These are phyloP conservation scores for Boletus huronensis DNA, from an alignment of 768 basidiomycete genomes.

Conservation along the genomic window DNA sequence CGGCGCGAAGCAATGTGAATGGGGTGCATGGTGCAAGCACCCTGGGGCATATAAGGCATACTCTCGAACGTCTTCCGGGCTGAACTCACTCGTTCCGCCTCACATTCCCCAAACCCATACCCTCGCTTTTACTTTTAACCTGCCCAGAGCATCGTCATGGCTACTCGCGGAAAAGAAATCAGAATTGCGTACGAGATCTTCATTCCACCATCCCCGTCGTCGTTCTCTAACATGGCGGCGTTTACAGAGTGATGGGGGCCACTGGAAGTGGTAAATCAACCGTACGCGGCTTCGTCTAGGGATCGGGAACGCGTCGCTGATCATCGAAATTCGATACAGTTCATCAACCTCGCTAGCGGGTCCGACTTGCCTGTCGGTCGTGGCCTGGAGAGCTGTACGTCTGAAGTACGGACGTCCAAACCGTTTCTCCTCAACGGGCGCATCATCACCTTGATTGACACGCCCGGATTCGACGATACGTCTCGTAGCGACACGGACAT, in stretches of 20 bases:
- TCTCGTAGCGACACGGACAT: slow-evolving; percentile 46
- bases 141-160: slow-evolving; percentile 16
- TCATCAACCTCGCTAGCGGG: slow-evolving; percentile 52
- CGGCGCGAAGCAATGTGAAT: slow-evolving; percentile 14
- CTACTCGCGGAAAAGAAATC: slow-evolving; percentile 28
- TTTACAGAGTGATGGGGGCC: slow-evolving; percentile 33
- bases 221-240: not conserved
- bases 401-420: slow-evolving; percentile 39
- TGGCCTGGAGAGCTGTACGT: slow-evolving; percentile 50
- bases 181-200: slow-evolving; percentile 30
- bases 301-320: not conserved
- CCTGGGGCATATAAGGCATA: slow-evolving; percentile 17
- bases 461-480: slow-evolving; percentile 61
- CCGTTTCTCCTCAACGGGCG: slow-evolving; percentile 46
- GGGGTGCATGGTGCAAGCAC: slow-evolving; percentile 4
- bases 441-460: slow-evolving; percentile 50
- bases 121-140: not conserved
- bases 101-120: not conserved
- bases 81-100: not conserved
- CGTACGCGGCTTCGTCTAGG: slow-evolving; percentile 11
- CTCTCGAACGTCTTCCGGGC: not conserved
- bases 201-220: not conserved
- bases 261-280: slow-evolving; percentile 38
- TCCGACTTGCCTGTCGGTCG: slow-evolving; percentile 44
- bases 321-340: slow-evolving; percentile 31